These are phyloP conservation scores for Mycena rebaudengoi DNA, from an alignment of 768 basidiomycete species.

Conservation along the genomic window DNA sequence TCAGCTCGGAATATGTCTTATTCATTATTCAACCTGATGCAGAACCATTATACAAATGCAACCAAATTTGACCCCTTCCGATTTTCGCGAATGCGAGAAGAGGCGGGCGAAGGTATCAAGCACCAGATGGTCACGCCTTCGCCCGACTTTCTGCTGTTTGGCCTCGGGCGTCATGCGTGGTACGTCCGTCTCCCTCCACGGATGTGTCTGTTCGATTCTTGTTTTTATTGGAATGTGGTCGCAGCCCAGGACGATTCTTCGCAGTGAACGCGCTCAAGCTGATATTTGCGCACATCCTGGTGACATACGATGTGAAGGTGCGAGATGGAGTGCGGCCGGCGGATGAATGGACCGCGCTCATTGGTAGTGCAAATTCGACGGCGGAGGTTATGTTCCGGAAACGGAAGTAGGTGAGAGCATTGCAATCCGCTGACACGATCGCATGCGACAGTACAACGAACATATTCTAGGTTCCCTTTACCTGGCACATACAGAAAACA, in stretches of 20 bases:
- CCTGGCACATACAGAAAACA: too few relatives aligned
- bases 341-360: conserved; percentile 5
- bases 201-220: not conserved
- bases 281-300: conserved; percentile 44
- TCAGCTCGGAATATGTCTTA: not conserved
- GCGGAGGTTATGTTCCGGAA: conserved; percentile 19
- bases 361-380: not conserved
- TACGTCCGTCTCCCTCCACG: conserved; percentile 4
- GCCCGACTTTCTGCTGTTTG: conserved; percentile 43
- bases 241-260: conserved; percentile 52
- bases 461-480: too few relatives aligned
- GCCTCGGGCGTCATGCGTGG: conserved; percentile 46
- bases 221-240: too few relatives aligned
- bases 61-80: conserved; percentile 52
- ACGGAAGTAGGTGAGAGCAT: too few relatives aligned
- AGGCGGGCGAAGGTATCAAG: conserved; percentile 31
- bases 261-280: conserved; percentile 49
- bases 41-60: conserved; percentile 41
- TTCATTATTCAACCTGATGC: too few relatives aligned
- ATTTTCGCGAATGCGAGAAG: conserved; percentile 40
- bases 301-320: conserved; percentile 48
- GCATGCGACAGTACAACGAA: too few relatives aligned
- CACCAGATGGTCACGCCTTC: conserved; percentile 39
- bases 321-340: conserved; percentile 10
- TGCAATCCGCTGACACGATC: too few relatives aligned